Conservation (phyloP, 768 basidiomycete genomes). For the Atractiella rhizophila region DNA sequence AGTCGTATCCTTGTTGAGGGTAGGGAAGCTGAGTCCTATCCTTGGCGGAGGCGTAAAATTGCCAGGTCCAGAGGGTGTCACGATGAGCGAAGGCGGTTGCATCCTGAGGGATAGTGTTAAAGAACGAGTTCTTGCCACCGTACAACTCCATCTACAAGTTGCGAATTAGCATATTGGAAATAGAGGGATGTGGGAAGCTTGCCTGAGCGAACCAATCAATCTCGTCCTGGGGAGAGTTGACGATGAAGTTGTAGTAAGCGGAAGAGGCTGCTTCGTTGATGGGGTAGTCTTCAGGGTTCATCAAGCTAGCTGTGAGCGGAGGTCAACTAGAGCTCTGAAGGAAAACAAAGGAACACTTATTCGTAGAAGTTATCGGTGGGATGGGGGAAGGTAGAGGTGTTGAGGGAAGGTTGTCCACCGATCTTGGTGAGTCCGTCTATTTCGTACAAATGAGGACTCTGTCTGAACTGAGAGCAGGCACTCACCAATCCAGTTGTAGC, state of each 20-base stretch:
- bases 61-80: constrained; percentile 11
- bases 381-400: too few species aligned
- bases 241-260: constrained; percentile 12
- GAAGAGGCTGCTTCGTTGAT: constrained; percentile 1
- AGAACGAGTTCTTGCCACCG: constrained; percentile 11
- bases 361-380: constrained; percentile 16
- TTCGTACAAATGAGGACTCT: too few species aligned
- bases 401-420: too few species aligned
- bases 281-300: constrained; percentile 9
- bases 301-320: too few species aligned
- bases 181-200: background rate
- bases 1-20: too few species aligned
- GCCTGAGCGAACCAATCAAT: constrained; percentile 13
- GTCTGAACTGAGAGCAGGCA: too few species aligned
- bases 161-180: background rate
- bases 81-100: constrained; percentile 11
- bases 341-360: too few species aligned
- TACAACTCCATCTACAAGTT: constrained; percentile 6
- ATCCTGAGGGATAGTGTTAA: constrained; percentile 7
- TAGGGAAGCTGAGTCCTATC: too few species aligned
- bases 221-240: background rate
- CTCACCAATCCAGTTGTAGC: too few species aligned
- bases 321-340: too few species aligned
- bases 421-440: too few species aligned
- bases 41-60: constrained; percentile 17